Evolutionary conservation across 768 basidiomycete species (phyloP).

Genomic region (Rubroboletus pulcherrimus): DNA sequence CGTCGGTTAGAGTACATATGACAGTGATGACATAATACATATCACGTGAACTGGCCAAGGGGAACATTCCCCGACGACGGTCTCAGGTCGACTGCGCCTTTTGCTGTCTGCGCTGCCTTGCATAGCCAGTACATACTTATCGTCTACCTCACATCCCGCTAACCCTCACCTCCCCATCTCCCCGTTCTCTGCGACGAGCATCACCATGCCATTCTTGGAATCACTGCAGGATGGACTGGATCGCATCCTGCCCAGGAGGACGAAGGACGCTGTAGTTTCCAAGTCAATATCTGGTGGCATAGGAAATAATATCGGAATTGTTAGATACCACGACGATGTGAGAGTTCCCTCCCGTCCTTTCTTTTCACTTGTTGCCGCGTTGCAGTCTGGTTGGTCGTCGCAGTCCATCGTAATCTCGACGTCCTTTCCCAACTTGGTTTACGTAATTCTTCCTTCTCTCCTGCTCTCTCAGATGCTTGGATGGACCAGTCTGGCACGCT

Average conservation of each 20-base stretch:
- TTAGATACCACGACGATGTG: constrained; percentile 70
- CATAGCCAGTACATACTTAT: constrained; percentile 16
- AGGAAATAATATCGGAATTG: constrained; percentile 55
- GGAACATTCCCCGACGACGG: neutral
- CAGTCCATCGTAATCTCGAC: constrained; percentile 22
- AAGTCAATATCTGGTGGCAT: constrained; percentile 51
- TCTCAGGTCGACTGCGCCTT: constrained; percentile 9
- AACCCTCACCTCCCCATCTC: neutral
- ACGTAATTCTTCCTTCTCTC: constrained; percentile 30
- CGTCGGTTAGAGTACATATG: neutral
- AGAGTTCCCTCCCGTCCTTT: constrained; percentile 30
- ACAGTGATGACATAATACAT: constrained; percentile 18
- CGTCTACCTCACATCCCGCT: neutral
- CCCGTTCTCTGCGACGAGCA: neutral
- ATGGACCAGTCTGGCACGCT: constrained; percentile 46
- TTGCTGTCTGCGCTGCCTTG: constrained; percentile 4
- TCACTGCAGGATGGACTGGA: constrained; percentile 30
- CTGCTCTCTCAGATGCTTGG: constrained; percentile 31
- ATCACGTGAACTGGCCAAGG: constrained; percentile 21
- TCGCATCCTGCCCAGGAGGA: constrained; percentile 26
- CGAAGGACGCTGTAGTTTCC: constrained; percentile 19
- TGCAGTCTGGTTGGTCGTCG: constrained; percentile 13
- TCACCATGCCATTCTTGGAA: constrained; percentile 28
- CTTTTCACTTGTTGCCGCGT: constrained; percentile 8
- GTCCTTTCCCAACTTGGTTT: constrained; percentile 21